phyloP scores from a whole-genome alignment of 2,329 filamentous ascomycete genomes.

The Blastomyces silverae region DNA sequence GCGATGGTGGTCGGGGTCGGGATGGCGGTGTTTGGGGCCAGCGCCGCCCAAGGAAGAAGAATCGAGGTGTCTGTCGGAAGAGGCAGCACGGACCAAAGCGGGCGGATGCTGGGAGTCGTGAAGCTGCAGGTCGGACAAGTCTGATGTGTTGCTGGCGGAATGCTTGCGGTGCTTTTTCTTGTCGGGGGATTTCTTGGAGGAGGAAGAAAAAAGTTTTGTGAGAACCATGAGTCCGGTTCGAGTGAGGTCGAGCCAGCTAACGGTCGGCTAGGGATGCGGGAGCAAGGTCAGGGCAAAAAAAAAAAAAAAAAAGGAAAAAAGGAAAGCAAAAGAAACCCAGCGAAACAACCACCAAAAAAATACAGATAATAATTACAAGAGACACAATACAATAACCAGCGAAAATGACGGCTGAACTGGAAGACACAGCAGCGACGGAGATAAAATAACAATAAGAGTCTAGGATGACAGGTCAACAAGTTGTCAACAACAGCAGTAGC shows the following conservation, averaged over 20 bases:
- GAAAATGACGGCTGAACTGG: not conserved
- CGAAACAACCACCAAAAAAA: conserved; percentile 20
- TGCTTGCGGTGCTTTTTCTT: conserved; percentile 26
- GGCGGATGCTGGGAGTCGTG: conserved; percentile 14
- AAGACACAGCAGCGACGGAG: not conserved
- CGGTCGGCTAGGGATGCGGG: conserved; percentile 6
- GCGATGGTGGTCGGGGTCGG: conserved; percentile 10
- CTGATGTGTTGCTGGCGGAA: conserved; percentile 15
- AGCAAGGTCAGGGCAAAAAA: conserved; percentile 11
- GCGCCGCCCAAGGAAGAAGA: not conserved
- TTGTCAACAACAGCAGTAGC: not conserved
- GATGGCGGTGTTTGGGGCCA: conserved; percentile 5
- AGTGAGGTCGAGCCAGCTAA: conserved; percentile 11
- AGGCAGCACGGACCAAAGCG: conserved; percentile 6
- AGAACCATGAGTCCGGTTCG: conserved; percentile 29
- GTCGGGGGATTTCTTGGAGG: conserved; percentile 21
- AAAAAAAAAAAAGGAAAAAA: conserved; percentile 16
- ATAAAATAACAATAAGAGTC: not conserved
- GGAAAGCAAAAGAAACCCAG: conserved; percentile 18
- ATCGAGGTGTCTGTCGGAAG: conserved; percentile 6
- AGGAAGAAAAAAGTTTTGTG: conserved; percentile 37
- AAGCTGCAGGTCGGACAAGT: conserved; percentile 13
- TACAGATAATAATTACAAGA: conserved; percentile 16
- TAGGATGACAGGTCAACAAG: not conserved
- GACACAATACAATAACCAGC: conserved; percentile 12